Evolutionary conservation across 768 basidiomycete species (phyloP).

Genomic region (Termitomyces bulborhizus): DNA sequence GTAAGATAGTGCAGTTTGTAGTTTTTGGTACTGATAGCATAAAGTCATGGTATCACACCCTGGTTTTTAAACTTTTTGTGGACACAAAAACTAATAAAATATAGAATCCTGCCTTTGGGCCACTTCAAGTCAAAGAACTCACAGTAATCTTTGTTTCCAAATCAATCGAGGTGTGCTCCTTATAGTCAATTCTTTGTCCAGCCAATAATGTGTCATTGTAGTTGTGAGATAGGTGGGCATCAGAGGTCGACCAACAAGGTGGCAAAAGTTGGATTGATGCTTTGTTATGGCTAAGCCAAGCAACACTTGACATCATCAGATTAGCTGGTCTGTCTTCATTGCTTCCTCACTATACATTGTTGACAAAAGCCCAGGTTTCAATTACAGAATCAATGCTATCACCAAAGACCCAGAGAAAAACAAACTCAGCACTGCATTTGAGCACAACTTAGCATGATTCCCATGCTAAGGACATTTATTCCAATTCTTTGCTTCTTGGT

Average conservation of each 20-base stretch:
- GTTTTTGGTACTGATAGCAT: constrained; percentile 24
- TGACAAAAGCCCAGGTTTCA: constrained; percentile 25
- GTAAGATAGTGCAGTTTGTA: too few species aligned
- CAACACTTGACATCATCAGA: constrained; percentile 75
- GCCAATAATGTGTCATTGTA: constrained; percentile 16
- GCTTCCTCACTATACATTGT: constrained; percentile 9
- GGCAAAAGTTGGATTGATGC: constrained; percentile 42
- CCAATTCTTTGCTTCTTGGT: constrained; percentile 29
- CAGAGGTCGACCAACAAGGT: constrained; percentile 26
- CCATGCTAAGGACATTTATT: constrained; percentile 15
- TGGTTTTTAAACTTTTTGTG: background rate
- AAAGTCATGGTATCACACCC: constrained; percentile 32
- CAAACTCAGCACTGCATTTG: constrained; percentile 41
- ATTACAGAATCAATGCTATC: constrained; percentile 21
- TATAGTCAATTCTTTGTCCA: constrained; percentile 21
- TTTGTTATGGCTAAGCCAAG: constrained; percentile 56
- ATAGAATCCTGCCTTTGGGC: constrained; percentile 64
- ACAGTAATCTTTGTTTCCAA: constrained; percentile 53
- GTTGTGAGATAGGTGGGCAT: constrained; percentile 44
- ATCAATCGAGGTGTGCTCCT: constrained; percentile 33
- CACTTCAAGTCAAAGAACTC: constrained; percentile 48
- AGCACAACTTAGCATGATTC: constrained; percentile 20
- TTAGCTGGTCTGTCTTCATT: constrained; percentile 45
- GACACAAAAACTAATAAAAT: background rate
- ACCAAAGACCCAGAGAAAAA: constrained; percentile 22